Conservation (phyloP, 768 basidiomycete genomes). For the Podaxis sp. region DNA sequence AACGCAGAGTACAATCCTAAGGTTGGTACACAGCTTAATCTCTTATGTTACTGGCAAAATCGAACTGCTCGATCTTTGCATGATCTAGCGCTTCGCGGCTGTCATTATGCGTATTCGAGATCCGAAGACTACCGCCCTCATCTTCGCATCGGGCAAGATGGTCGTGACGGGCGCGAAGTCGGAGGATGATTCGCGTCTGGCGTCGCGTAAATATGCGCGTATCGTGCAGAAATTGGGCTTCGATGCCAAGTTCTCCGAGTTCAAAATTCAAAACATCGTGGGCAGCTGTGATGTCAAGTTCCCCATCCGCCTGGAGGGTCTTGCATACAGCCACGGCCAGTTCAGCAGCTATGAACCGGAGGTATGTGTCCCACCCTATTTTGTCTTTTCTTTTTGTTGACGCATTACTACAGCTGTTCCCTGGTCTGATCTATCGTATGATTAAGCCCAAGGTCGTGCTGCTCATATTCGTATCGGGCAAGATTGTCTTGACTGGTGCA, state of each 20-base stretch:
- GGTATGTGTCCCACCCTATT: slow-evolving; percentile 42
- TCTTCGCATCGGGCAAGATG: slow-evolving; percentile 99
- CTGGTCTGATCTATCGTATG: slow-evolving; percentile 99
- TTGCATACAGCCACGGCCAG: slow-evolving; percentile 97
- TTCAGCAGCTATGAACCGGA: slow-evolving; percentile 98
- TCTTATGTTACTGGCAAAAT: slow-evolving; percentile 45
- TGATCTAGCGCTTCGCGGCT: slow-evolving; percentile 95
- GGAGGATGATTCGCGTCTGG: slow-evolving; percentile 95
- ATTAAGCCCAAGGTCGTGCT: slow-evolving; percentile 99
- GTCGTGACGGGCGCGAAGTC: slow-evolving; percentile 99
- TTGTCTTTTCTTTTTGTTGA: slow-evolving; percentile 8
- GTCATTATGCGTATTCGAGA: slow-evolving; percentile 99
- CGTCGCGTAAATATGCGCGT: slow-evolving; percentile 97
- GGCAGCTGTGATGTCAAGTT: slow-evolving; percentile 99
- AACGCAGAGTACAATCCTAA: slow-evolving; percentile 99
- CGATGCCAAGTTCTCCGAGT: slow-evolving; percentile 98
- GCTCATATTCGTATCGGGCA: slow-evolving; percentile 97
- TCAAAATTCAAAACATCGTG: slow-evolving; percentile 99
- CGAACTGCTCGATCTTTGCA: slow-evolving; percentile 61
- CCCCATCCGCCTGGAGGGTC: slow-evolving; percentile 95
- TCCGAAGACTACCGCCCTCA: slow-evolving; percentile 98
- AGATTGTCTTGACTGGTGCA: slow-evolving; percentile 98
- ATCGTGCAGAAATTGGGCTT: slow-evolving; percentile 99
- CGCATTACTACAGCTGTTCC: slow-evolving; percentile 73
- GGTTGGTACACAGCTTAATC: slow-evolving; percentile 67